Base-by-base conservation (phyloP, 768 basidiomycete genomes). In the Phlegmacium glaucopus region DNA sequence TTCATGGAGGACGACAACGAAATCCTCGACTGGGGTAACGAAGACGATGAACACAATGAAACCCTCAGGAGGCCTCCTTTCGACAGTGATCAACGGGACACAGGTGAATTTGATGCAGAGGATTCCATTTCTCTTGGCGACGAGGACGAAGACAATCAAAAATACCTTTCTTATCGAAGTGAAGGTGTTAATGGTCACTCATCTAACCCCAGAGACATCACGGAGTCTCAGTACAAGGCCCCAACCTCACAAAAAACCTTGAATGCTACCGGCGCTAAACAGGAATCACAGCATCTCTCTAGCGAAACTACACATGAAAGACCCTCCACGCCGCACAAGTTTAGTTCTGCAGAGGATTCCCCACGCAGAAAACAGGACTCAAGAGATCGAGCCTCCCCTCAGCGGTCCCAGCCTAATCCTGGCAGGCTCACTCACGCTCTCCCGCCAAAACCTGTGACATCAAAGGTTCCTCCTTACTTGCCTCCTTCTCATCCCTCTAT, bases 1-100 rank as follows among this genome's bases (percentile, higher is more conserved):
- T 28, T 47, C 52, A 83, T 86, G 82, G 80, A 77, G 53, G 83
- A 85, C 59, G 86, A 88, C 44, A 71, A 65, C 25, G 87, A 89
- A 58, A 66, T 78, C 22, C 71, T 89, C 34, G 87, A 90, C 68
- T 90, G 87, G 87, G 72, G 65, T 36, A 68, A 71, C 56, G 74
- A 73, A 51, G 74, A 72, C 44, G 73, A 75, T 43, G 75, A 74
- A 38, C 61, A 59, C 34, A 63, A 61, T 18, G 62, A 59, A 12
- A 22, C 50, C 6, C 44, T 16, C 40, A 54, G 54, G 47, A 53
- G 61, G 55, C 56, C 48, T 34, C 48, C 55, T 12, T 15, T 57
- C 44, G 56, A 65, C 22, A 61, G 61, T 22, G 50, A 51, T 27
- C 48, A 47, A 39, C 38, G 32, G 39, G 52, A 45, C 9, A 15